A percentile compares a stretch with the other conserved stretches of the same genome.
These are phyloP conservation scores for Fusarium sp. DNA, from an alignment of 2,329 filamentous ascomycete genomes.

Conservation along the genomic window DNA sequence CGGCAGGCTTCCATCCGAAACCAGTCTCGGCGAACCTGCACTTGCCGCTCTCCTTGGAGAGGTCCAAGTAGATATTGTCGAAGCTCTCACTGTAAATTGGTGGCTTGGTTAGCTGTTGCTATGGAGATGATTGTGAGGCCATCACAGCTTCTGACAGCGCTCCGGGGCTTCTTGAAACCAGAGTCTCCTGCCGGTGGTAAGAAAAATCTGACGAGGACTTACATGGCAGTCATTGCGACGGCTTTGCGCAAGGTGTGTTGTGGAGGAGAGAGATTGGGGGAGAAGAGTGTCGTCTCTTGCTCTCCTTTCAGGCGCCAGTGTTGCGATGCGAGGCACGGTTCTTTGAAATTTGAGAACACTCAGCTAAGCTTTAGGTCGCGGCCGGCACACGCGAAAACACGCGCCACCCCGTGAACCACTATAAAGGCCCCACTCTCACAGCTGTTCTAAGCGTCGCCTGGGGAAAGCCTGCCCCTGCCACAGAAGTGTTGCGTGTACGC, in stretches of 20 bases:
- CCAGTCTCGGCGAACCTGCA: slow-evolving; percentile 96
- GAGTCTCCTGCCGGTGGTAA: not conserved
- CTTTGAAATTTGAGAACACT: slow-evolving; percentile 41
- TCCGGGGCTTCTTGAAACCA: not conserved
- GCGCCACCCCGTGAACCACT: slow-evolving; percentile 41
- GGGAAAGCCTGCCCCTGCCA: not conserved
- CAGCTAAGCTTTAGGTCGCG: slow-evolving; percentile 30
- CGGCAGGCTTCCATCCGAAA: slow-evolving; percentile 93
- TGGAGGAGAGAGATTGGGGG: not conserved
- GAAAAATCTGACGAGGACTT: slow-evolving; percentile 37
- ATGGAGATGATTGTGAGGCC: slow-evolving; percentile 17
- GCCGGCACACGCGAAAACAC: slow-evolving; percentile 34
- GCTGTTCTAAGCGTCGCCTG: not conserved
- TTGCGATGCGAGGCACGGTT: slow-evolving; percentile 35
- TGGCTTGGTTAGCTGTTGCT: slow-evolving; percentile 35
- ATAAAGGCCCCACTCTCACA: slow-evolving; percentile 33
- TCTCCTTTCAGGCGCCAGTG: slow-evolving; percentile 8
- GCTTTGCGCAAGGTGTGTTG: slow-evolving; percentile 20
- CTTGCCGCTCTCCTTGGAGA: slow-evolving; percentile 92
- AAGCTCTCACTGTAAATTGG: slow-evolving; percentile 81
- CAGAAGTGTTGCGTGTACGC: slow-evolving; percentile 10
- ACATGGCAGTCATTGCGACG: slow-evolving; percentile 58
- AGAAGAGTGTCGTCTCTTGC: slow-evolving; percentile 16
- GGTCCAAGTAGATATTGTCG: slow-evolving; percentile 95
- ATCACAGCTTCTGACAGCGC: slow-evolving; percentile 2